Evolutionary conservation across 2,329 filamentous ascomycete species (phyloP), one percentile per base, ranked within the genome.

Genomic region (Aspergillus costaricaensis): DNA sequence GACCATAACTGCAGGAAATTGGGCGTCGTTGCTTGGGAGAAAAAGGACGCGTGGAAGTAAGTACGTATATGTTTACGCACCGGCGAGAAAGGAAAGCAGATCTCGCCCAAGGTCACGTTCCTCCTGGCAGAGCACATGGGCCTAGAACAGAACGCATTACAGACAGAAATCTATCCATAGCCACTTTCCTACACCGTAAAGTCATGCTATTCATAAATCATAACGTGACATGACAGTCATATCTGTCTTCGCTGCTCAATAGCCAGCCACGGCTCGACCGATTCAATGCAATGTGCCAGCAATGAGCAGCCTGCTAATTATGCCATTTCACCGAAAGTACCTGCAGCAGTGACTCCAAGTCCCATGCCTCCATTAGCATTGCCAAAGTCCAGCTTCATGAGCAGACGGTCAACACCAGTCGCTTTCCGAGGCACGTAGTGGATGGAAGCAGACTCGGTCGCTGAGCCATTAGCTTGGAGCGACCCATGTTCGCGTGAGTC

Each of bases 311-410:
- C 6, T 30, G 27, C 44, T 19, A 21, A 38, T 53, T 41, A 55
- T 36, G 39, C 53, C n/a, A 47, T 47, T 5, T 27, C 25, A 17
- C 8, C 53, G 30, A 47, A 36, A 19, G 15, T 15, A 19, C 27
- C 25, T 36, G 25, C 17, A 9, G 17, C 21, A 17, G 17, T 41
- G 30, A 32, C 39, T 39, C 51, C 51, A 53, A 39, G 51, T 38
- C 51, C 51, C 27, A 55, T 55, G 23, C 53, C 43, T 10, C 53
- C 53, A 47, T 55, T 68, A 61, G 72, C 62, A 59, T 74, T 68
- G 60, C 75, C 71, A 62, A 84, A 86, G 66, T 96, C 92, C 68
- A 97, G 79, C 80, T 96, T 96, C 91, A 96, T 96, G 72, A 97
- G 76, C 72, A 97, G 77, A 60, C 91, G 83, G 78, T 96, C 92